Evolutionary conservation across 805 yeast genomes (phyloP), one percentile per base, ranked within the genome.

Genomic region (Candida maltosa): DNA sequence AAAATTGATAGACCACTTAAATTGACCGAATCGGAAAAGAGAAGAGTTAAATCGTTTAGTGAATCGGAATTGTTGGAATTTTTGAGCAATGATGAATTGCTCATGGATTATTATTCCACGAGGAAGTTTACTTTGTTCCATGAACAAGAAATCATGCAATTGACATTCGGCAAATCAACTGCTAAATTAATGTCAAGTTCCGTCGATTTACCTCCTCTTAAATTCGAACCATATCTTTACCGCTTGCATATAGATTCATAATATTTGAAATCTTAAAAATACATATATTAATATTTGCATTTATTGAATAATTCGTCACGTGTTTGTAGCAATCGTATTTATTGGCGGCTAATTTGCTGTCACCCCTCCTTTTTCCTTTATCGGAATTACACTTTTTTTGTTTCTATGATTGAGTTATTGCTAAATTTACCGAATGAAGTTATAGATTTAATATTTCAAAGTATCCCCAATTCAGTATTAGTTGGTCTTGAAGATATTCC

Each of bases 121-220:
- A 34, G 42, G 26, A 39, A 45, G 6, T 49, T 58, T 32, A 62
- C 66, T 2, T 21, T 34, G 11, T 52, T 52, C 35, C 69, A 62
- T 38, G 57, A 57, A 34, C 31, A 42, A n/a, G 66, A 60, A 41
- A 45, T 60, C 40, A 39, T 39, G 32, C 37, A 36, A 16, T 43
- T 54, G 16, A 19, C 52, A 21, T 46, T 43, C 27, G 49, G 40
- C 4, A 45, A 45, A 32, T 33, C 45, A 4, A 42, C 51, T 9
- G 37, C 42, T 20, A 34, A 29, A 24, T 20, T 48, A 24, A 38
- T 45, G 20, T 34, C 37, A 29, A 39, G 15, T 29, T 50, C 29
- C 16, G 58, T 56, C 2, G 57, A 51, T 32, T 62, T 61, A 39
- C 37, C 41, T 21, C 70, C 69, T 1, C 49, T 58, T 35, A 48